phyloP scores from a whole-genome alignment of 768 basidiomycete species.

The Gloeopeniophorella convolvens region DNA sequence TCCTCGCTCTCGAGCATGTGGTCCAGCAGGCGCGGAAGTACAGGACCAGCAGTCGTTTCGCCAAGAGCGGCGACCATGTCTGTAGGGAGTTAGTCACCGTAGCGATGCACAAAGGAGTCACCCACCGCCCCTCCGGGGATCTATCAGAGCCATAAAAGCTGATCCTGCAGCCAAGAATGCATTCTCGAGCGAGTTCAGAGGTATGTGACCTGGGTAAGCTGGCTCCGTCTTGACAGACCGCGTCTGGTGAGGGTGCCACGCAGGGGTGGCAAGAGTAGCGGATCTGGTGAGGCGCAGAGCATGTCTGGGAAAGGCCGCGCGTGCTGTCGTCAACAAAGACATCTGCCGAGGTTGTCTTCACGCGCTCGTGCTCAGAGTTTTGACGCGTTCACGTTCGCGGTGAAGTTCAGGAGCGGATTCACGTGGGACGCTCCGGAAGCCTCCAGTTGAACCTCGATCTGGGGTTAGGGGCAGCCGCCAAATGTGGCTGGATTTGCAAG shows the following conservation, averaged over 20 bases:
- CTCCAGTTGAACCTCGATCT: background rate
- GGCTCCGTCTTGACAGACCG: constrained; percentile 28
- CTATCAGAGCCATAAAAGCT: constrained; percentile 70
- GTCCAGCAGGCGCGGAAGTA: constrained; percentile 70
- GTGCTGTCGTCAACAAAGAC: constrained; percentile 8
- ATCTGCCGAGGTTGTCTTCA: background rate
- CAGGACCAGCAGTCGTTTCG: constrained; percentile 83
- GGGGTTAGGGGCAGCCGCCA: constrained; percentile 8
- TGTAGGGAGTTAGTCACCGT: constrained; percentile 26
- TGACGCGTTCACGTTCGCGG: too few relatives aligned
- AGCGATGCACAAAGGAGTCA: constrained; percentile 4
- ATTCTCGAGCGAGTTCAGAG: constrained; percentile 76
- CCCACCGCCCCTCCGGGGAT: constrained; percentile 83
- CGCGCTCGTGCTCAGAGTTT: background rate
- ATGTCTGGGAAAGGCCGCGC: background rate
- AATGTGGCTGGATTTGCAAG: background rate
- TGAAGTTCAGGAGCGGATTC: too few relatives aligned
- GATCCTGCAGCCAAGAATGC: constrained; percentile 82
- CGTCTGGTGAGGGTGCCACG: background rate
- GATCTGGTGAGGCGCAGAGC: background rate
- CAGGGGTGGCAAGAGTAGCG: background rate
- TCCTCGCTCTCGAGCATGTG: constrained; percentile 72
- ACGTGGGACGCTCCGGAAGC: too few relatives aligned
- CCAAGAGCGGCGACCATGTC: constrained; percentile 95
- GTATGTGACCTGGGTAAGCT: constrained; percentile 75